A percentile compares a stretch with the other conserved stretches of the same genome.
Evolutionary conservation across 257 asterid species (phyloP).

Genomic region (Gardenia jasminoides): DNA sequence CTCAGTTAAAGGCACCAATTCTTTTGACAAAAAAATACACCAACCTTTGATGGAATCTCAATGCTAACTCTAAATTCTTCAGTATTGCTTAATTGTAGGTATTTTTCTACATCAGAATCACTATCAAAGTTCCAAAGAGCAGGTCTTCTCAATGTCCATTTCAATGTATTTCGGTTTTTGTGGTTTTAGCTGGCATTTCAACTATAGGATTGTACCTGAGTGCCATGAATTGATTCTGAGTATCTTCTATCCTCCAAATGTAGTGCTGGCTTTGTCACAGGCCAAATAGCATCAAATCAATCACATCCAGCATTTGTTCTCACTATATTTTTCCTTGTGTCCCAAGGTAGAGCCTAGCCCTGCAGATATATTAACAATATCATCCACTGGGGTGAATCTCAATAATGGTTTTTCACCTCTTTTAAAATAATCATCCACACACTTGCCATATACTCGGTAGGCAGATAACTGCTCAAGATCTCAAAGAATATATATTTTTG

Average conservation of each 20-base stretch:
- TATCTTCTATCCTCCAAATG: not conserved
- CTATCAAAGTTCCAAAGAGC: not conserved
- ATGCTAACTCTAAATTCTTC: constrained; percentile 18
- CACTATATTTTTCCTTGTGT: constrained; percentile 16
- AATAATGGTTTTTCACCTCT: not conserved
- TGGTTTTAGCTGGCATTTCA: constrained; percentile 44
- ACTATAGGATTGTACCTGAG: constrained; percentile 38
- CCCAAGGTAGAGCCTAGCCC: constrained; percentile 35
- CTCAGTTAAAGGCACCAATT: constrained; percentile 25
- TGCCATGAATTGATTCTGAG: not conserved
- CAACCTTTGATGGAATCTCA: constrained; percentile 4
- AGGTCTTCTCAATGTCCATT: constrained; percentile 42
- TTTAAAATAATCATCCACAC: not conserved
- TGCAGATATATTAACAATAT: constrained; percentile 22
- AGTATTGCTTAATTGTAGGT: constrained; percentile 27
- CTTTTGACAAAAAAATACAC: constrained; percentile 20
- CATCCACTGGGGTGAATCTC: not conserved
- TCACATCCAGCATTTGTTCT: constrained; percentile 12
- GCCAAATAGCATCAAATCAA: constrained; percentile 7
- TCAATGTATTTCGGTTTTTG: constrained; percentile 25
- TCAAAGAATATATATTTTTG: not conserved
- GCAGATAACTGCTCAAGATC: not conserved
- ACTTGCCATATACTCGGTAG: too few species aligned
- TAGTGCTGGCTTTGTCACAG: not conserved
- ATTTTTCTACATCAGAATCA: constrained; percentile 31